Conservation (phyloP, 371 early-diverging fungal genomes). For the Circinella minor region DNA sequence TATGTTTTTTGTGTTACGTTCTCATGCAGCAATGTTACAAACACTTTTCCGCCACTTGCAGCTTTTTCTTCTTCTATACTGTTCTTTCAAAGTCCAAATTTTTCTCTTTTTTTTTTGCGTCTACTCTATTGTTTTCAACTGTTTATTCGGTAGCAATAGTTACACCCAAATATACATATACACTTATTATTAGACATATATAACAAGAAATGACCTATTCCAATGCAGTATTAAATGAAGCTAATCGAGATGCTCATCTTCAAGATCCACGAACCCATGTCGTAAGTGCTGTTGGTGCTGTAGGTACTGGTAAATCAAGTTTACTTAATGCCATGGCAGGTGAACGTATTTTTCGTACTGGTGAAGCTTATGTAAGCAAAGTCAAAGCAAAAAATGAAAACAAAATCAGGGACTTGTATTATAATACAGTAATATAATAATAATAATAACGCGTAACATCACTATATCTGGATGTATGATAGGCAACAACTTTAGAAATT, state of each 20-base stretch:
- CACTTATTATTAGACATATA: too few relatives aligned
- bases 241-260: slow-evolving; percentile 19
- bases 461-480: too few relatives aligned
- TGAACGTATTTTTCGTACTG: slow-evolving; percentile 46
- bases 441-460: too few relatives aligned
- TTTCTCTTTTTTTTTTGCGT: neutral
- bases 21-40: neutral
- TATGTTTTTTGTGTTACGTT: neutral
- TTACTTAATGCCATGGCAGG: slow-evolving; percentile 52
- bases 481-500: slow-evolving; percentile 42
- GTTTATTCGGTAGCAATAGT: neutral
- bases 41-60: too few relatives aligned
- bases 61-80: neutral
- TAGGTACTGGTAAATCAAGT: slow-evolving; percentile 57
- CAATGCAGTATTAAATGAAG: slow-evolving; percentile 19
- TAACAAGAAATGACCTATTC: slow-evolving; percentile 20
- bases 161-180: too few relatives aligned
- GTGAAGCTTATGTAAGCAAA: slow-evolving; percentile 36
- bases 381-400: too few relatives aligned
- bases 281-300: slow-evolving; percentile 44
- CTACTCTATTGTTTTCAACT: neutral
- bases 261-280: slow-evolving; percentile 37
- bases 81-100: neutral
- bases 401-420: too few relatives aligned
- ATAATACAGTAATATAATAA: too few relatives aligned